A percentile compares a stretch with the other conserved stretches of the same genome.
phyloP scores from a whole-genome alignment of 2,329 filamentous ascomycete genomes.

The Ophiostoma sp. region DNA sequence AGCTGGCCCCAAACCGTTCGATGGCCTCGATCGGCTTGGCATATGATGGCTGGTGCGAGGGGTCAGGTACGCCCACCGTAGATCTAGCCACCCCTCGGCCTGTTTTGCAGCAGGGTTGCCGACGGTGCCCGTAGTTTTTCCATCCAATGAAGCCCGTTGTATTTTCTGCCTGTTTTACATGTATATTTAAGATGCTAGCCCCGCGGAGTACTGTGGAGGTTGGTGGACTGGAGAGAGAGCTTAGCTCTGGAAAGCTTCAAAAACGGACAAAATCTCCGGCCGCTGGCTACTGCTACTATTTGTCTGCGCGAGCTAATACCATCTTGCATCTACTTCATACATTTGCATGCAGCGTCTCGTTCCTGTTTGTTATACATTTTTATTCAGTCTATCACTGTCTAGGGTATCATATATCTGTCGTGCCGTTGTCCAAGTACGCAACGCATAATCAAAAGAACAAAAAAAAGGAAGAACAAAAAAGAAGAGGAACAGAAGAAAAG shows the following conservation, averaged over 20 bases:
- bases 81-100: not conserved
- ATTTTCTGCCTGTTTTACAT: not conserved
- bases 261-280: too few species aligned
- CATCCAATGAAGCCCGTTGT: constrained; percentile 17
- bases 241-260: too few species aligned
- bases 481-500: not conserved
- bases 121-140: constrained; percentile 12
- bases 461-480: not conserved
- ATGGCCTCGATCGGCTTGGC: not conserved
- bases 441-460: not conserved
- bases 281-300: too few species aligned
- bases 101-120: not conserved
- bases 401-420: not conserved
- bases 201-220: not conserved
- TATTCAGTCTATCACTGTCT: not conserved
- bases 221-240: not conserved
- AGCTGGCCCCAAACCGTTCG: too few species aligned
- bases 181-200: not conserved
- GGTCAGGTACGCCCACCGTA: not conserved
- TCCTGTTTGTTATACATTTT: not conserved
- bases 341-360: not conserved
- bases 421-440: not conserved
- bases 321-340: not conserved
- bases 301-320: too few species aligned
- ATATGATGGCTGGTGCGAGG: not conserved